These are phyloP conservation scores for Takashimella tepidaria DNA, from an alignment of 1,284 basidiomycete genomes.

Conservation along the genomic window DNA sequence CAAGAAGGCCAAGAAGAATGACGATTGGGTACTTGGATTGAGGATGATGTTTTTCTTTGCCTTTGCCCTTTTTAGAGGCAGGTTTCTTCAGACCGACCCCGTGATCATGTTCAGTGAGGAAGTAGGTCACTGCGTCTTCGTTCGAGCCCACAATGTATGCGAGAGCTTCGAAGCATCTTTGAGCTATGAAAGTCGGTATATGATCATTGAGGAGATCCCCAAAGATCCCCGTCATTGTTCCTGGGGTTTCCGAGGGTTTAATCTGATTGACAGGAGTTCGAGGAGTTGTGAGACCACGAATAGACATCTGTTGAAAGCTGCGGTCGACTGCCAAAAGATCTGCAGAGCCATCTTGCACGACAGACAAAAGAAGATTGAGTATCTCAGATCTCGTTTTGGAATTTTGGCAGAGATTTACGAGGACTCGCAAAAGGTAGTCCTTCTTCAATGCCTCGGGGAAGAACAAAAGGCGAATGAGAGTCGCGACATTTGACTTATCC, in stretches of 20 bases:
- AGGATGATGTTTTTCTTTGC: conserved; percentile 75
- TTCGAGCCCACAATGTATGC: conserved; percentile 79
- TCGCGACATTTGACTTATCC: conserved; percentile 84
- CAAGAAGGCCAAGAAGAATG: conserved; percentile 74
- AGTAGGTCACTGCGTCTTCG: conserved; percentile 77
- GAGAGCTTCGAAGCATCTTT: conserved; percentile 84
- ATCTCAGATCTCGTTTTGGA: conserved; percentile 84
- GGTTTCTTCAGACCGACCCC: conserved; percentile 65
- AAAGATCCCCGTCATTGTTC: conserved; percentile 54
- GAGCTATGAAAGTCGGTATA: conserved; percentile 84
- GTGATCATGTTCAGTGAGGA: conserved; percentile 88
- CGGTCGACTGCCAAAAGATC: conserved; percentile 88
- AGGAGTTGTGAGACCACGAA: conserved; percentile 59
- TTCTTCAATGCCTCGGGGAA: conserved; percentile 90
- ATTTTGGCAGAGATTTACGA: conserved; percentile 95
- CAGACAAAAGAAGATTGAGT: conserved; percentile 84
- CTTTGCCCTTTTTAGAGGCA: conserved; percentile 77
- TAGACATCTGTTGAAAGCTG: conserved; percentile 87
- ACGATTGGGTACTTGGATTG: conserved; percentile 87
- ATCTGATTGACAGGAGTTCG: conserved; percentile 55
- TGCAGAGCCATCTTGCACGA: conserved; percentile 90
- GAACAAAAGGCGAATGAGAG: conserved; percentile 88
- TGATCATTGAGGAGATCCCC: conserved; percentile 70
- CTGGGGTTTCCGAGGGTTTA: conserved; percentile 48
- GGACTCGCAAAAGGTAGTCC: conserved; percentile 78